phyloP scores from a whole-genome alignment of 2,329 filamentous ascomycete genomes.

The Byssoonygena ceratinophila region DNA sequence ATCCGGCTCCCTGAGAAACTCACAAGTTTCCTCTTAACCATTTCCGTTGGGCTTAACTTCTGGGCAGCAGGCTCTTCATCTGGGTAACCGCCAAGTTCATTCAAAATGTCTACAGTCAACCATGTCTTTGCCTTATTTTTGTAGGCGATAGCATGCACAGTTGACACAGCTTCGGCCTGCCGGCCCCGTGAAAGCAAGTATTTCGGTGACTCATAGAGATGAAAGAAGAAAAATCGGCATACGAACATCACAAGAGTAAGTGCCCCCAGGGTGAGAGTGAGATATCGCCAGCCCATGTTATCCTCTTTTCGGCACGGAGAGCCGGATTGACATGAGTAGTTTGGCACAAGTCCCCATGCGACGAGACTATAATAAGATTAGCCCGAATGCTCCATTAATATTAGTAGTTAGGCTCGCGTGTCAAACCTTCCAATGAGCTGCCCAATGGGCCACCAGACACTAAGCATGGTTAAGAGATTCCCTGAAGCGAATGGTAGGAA shows the following conservation, averaged over 20 bases:
- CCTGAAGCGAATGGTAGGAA: conserved; percentile 67
- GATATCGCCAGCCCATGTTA: conserved; percentile 64
- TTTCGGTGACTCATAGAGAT: conserved; percentile 76
- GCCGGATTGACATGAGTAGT: conserved; percentile 45
- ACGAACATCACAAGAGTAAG: conserved; percentile 68
- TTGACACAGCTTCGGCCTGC: conserved; percentile 66
- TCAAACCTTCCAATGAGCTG: conserved; percentile 53
- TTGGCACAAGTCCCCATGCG: conserved; percentile 66
- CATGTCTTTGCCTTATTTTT: conserved; percentile 60
- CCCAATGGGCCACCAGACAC: conserved; percentile 77
- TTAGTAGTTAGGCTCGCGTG: neutral
- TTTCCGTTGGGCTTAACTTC: conserved; percentile 36
- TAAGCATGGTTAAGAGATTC: conserved; percentile 65
- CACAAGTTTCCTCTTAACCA: conserved; percentile 50
- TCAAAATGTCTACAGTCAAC: conserved; percentile 61
- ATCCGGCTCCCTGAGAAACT: conserved; percentile 60
- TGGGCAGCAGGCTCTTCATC: conserved; percentile 31
- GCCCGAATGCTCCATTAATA: neutral
- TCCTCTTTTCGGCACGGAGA: conserved; percentile 41
- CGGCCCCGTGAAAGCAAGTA: conserved; percentile 66
- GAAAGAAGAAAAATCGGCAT: conserved; percentile 67
- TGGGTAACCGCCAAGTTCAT: conserved; percentile 43
- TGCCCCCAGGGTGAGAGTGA: conserved; percentile 59
- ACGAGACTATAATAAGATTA: conserved; percentile 31
- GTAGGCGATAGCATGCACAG: conserved; percentile 66